These are phyloP conservation scores for Pelagophyceae sp. DNA, from an alignment of 352 stramenopile species.

Conservation along the genomic window DNA sequence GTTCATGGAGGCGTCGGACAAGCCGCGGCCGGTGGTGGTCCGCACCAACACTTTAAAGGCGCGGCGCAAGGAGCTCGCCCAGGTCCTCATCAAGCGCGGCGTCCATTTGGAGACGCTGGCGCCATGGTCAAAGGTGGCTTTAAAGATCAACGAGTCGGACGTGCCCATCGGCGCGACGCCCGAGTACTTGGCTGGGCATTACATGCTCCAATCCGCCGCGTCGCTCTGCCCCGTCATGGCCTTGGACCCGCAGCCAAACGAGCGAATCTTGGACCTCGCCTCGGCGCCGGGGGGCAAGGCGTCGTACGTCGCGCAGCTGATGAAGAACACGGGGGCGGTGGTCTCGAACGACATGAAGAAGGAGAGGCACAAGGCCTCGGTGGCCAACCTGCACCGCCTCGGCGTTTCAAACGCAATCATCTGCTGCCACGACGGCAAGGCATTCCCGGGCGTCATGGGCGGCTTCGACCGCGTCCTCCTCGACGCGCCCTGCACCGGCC, in stretches of 20 bases:
- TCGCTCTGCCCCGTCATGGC: slow-evolving; percentile 97
- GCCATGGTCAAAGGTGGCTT: slow-evolving; percentile 96
- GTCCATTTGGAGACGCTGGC: slow-evolving; percentile 95
- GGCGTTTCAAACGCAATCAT: slow-evolving; percentile 95
- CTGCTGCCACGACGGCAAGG: slow-evolving; percentile 88
- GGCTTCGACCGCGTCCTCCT: slow-evolving; percentile 96
- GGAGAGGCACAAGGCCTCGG: slow-evolving; percentile 86
- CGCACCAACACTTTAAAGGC: slow-evolving; percentile 99
- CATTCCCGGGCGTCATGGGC: slow-evolving; percentile 81
- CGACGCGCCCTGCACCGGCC: slow-evolving; percentile 94
- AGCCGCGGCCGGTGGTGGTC: slow-evolving; percentile 91
- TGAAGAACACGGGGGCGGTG: slow-evolving; percentile 96
- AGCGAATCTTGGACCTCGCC: slow-evolving; percentile 96
- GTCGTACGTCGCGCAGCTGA: slow-evolving; percentile 97
- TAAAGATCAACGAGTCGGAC: slow-evolving; percentile 95
- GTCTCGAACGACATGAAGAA: slow-evolving; percentile 98
- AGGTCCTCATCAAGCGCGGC: slow-evolving; percentile 95
- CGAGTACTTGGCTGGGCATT: slow-evolving; percentile 98
- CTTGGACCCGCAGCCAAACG: slow-evolving; percentile 85
- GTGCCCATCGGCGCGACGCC: slow-evolving; percentile 98
- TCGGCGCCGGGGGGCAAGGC: slow-evolving; percentile 97
- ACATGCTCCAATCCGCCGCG: slow-evolving; percentile 98
- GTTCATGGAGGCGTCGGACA: slow-evolving; percentile 97
- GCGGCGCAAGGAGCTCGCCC: slow-evolving; percentile 90
- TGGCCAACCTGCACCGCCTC: slow-evolving; percentile 96